Conservation (phyloP, 2,329 filamentous ascomycete genomes). For the Huntiella moniliformis region DNA sequence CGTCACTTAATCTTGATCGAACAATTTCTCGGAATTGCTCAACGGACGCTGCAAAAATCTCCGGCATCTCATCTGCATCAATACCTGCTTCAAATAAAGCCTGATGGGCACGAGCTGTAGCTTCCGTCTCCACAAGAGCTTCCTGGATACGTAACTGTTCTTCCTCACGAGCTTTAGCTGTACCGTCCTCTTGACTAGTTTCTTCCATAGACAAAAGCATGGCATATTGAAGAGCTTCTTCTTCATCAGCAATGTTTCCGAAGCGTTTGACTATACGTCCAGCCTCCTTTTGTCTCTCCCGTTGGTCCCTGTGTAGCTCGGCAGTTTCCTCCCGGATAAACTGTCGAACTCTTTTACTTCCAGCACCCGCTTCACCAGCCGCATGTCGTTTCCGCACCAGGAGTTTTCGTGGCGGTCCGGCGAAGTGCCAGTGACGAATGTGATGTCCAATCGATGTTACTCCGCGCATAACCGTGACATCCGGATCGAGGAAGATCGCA, state of each 20-base stretch:
- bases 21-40: too few relatives aligned
- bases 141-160: too few relatives aligned
- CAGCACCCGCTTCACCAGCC: too few relatives aligned
- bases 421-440: conserved; percentile 56
- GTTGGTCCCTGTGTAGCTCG: neutral
- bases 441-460: conserved; percentile 75
- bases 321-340: neutral
- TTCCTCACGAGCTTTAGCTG: too few relatives aligned
- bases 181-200: too few relatives aligned
- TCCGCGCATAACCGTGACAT: conserved; percentile 68
- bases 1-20: too few relatives aligned
- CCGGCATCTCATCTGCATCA: too few relatives aligned
- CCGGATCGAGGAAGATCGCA: conserved; percentile 71
- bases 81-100: too few relatives aligned
- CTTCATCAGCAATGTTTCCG: neutral
- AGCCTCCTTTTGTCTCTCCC: neutral
- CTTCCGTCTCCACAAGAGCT: too few relatives aligned
- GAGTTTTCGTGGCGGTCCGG: neutral
- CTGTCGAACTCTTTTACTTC: neutral
- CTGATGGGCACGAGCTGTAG: too few relatives aligned
- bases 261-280: neutral
- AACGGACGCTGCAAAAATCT: too few relatives aligned
- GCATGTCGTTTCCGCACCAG: neutral
- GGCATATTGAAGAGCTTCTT: neutral
- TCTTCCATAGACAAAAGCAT: too few relatives aligned